Percentiles rank a stretch among this genome's conserved stretches.
phyloP scores from a whole-genome alignment of 2,329 filamentous ascomycete species.

The Alternaria sp. region DNA sequence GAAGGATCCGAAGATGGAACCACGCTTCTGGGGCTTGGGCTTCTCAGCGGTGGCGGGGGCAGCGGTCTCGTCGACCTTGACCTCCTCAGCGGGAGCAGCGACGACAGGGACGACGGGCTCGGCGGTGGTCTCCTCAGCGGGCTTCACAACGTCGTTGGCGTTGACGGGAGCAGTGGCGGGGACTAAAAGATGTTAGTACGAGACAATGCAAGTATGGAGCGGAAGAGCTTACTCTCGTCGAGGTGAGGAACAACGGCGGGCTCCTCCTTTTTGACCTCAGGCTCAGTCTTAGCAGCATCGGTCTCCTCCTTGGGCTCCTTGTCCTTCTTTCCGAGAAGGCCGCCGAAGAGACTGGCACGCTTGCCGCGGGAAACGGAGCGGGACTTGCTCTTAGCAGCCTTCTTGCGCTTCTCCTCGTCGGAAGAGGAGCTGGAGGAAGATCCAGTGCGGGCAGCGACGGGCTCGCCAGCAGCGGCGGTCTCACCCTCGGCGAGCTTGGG shows the following conservation, averaged over 20 bases:
- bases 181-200: conserved; percentile 19
- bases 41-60: conserved; percentile 48
- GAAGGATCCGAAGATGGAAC: conserved; percentile 80
- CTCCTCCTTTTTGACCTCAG: conserved; percentile 41
- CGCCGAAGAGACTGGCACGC: conserved; percentile 64
- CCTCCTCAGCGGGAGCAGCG: conserved; percentile 29
- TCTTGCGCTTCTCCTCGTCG: conserved; percentile 56
- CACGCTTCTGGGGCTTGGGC: conserved; percentile 77
- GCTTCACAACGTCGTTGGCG: conserved; percentile 35
- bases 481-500: conserved; percentile 46
- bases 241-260: conserved; percentile 36
- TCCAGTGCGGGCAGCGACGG: conserved; percentile 42
- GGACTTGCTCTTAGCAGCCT: conserved; percentile 62
- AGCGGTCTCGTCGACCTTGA: conserved; percentile 54
- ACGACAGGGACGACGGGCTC: conserved; percentile 39
- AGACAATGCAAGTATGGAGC: neutral
- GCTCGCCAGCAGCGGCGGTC: conserved; percentile 26
- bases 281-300: conserved; percentile 43
- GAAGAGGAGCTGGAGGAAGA: conserved; percentile 51
- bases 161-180: conserved; percentile 46
- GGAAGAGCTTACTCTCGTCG: conserved; percentile 38
- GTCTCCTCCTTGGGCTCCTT: conserved; percentile 54
- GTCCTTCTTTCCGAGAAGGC: conserved; percentile 67
- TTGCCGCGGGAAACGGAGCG: conserved; percentile 64
- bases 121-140: conserved; percentile 53